Evolutionary conservation across 495 filamentous ascomycete species (phyloP), one percentile per base, ranked within the genome.

Genomic region (Penicillium cataractarum): DNA sequence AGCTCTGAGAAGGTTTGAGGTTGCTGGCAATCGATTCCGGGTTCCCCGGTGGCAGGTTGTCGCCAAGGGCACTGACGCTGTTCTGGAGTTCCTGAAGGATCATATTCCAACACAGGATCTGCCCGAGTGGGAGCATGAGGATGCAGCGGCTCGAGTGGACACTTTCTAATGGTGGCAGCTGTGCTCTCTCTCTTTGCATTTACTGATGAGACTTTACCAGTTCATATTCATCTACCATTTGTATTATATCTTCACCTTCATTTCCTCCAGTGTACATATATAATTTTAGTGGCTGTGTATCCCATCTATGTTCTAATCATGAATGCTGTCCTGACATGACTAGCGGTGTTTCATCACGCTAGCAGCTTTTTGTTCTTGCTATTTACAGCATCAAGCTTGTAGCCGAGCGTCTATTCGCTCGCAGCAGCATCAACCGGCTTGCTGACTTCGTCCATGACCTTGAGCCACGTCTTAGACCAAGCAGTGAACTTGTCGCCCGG

Each of bases 41-140:
- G 93, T 97, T 46, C 94, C 94, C n/a, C 82, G 90, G 42, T 92
- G 88, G 83, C 91, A 90, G 56, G 83, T 96, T 15, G 77, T 98
- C 58, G 90, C 92, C 57, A 91, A 93, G 61, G 94, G 94, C 8
- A 97, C 92, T 1, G 92, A 96, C 69, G 87, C 90, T 19, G 84
- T 92, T n/a, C 78, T 97, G 65, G 82, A 89, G 54, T 98, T 91
- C 89, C 71, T 97, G 58, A 86, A 90, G 61, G 89, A 90, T 52
- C 85, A 89, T 60, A 88, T 98, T 39, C 89, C 90, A 0, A 83
- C 81, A 13, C 85, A 86, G 26, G 90, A 90, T 27, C 60, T 80
- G 26, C 65, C 63, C 24, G 74, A 76, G 55, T 80, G 69, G 71
- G 79, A 80, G 61, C 58, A 65, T 24, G 69, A 66, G 27, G 64